These are phyloP conservation scores for Gaeumannomyces sp. DNA, from an alignment of 2,329 filamentous ascomycete species.

Conservation along the genomic window DNA sequence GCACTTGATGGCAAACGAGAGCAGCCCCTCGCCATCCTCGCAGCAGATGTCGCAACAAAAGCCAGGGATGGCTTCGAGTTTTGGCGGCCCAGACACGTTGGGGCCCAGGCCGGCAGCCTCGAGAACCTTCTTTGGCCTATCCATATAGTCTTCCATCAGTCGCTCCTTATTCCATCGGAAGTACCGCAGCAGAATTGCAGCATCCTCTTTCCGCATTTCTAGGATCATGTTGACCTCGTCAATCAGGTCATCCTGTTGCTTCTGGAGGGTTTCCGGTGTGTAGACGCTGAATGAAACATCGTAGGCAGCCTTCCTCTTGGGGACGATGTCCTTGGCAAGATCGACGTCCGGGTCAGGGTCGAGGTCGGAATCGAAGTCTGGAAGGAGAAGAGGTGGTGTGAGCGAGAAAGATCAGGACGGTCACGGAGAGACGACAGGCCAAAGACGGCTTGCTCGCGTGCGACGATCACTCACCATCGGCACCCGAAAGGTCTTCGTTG, in stretches of 20 bases:
- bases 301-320: constrained; percentile 67
- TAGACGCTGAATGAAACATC: constrained; percentile 82
- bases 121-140: constrained; percentile 69
- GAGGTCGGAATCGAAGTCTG: constrained; percentile 43
- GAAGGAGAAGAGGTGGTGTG: constrained; percentile 11
- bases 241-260: constrained; percentile 79
- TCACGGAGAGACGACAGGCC: neutral
- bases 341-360: constrained; percentile 48
- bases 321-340: constrained; percentile 56
- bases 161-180: constrained; percentile 96
- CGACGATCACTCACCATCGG: constrained; percentile 35
- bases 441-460: neutral
- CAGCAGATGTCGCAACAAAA: constrained; percentile 96
- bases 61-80: constrained; percentile 62
- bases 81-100: constrained; percentile 54
- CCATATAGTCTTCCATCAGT: constrained; percentile 94
- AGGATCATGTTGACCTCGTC: constrained; percentile 88
- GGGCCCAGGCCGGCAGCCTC: constrained; percentile 78
- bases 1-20: constrained; percentile 92
- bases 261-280: constrained; percentile 72
- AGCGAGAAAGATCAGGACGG: neutral
- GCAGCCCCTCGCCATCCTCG: constrained; percentile 70
- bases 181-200: constrained; percentile 82
- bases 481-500: constrained; percentile 54
- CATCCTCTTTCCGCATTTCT: constrained; percentile 80